A percentile compares a stretch with the other conserved stretches of the same genome.
phyloP scores from a whole-genome alignment of 179 eudicot species.

The Beta macrorhiza region DNA sequence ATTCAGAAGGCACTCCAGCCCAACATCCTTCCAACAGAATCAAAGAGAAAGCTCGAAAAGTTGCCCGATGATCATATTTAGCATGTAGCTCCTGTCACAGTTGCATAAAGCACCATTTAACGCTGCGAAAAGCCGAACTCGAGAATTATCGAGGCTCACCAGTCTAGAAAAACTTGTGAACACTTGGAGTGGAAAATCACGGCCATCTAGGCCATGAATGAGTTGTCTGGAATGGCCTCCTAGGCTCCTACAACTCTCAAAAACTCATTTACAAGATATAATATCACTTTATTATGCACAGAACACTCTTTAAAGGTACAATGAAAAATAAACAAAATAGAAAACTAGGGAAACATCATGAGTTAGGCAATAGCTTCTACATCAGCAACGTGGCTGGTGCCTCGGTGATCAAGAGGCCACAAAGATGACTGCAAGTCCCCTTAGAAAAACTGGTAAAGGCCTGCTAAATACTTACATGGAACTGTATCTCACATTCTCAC shows the following conservation, averaged over 20 bases:
- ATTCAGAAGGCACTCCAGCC: not conserved
- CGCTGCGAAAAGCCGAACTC: not conserved
- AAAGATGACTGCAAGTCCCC: not conserved
- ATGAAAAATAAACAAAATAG: too few relatives aligned
- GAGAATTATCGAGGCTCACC: not conserved
- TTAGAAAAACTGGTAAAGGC: not conserved
- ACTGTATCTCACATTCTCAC: too few relatives aligned
- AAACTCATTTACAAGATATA: not conserved
- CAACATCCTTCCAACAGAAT: not conserved
- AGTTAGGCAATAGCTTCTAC: not conserved
- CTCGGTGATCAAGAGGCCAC: too few relatives aligned
- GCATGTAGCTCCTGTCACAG: not conserved
- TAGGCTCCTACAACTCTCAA: not conserved
- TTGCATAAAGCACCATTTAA: not conserved
- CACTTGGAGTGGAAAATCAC: not conserved
- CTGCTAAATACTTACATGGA: not conserved
- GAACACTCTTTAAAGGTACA: not conserved
- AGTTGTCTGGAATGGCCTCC: not conserved
- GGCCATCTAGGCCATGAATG: not conserved
- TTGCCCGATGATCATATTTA: not conserved
- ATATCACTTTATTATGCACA: not conserved
- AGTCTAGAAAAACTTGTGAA: not conserved
- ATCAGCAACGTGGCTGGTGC: not conserved
- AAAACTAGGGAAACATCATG: not conserved
- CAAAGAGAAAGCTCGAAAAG: too few relatives aligned